These are phyloP conservation scores for Wickerhamomyces kurtzmanii DNA, from an alignment of 805 yeast species.

Conservation along the genomic window DNA sequence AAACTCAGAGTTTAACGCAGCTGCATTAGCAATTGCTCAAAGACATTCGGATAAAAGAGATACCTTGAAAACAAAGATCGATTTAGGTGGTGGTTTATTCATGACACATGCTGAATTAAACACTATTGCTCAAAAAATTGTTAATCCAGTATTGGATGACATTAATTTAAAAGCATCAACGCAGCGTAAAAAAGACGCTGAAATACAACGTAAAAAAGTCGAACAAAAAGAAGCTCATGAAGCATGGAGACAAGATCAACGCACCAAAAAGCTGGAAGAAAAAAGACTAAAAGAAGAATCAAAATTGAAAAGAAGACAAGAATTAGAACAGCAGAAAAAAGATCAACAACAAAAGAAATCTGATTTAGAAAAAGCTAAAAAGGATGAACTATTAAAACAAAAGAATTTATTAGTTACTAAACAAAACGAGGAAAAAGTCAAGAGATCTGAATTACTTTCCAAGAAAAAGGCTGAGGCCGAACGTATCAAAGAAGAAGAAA, in stretches of 20 bases:
- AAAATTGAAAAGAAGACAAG: constrained; percentile 29
- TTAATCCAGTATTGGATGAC: constrained; percentile 74
- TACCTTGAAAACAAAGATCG: constrained; percentile 42
- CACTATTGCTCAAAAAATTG: constrained; percentile 67
- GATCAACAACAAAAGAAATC: constrained; percentile 36
- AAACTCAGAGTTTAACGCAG: constrained; percentile 52
- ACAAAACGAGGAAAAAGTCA: constrained; percentile 23
- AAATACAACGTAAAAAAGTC: constrained; percentile 23
- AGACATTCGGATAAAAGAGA: constrained; percentile 49
- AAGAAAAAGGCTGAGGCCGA: constrained; percentile 18
- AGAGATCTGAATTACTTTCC: constrained; percentile 19
- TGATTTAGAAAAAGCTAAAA: constrained; percentile 27
- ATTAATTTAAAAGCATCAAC: constrained; percentile 58
- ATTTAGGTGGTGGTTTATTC: constrained; percentile 83
- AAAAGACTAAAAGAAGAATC: constrained; percentile 26
- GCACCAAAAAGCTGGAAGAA: constrained; percentile 27
- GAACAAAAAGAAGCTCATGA: constrained; percentile 28
- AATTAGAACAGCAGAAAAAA: constrained; percentile 37
- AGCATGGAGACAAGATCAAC: constrained; percentile 29
- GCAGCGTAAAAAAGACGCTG: constrained; percentile 53
- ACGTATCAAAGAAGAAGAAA: constrained; percentile 21
- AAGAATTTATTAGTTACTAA: constrained; percentile 24
- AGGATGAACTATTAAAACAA: constrained; percentile 22
- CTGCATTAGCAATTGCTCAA: constrained; percentile 73
- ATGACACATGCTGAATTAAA: constrained; percentile 71